These are phyloP conservation scores for Candida ortonii DNA, from an alignment of 805 yeast genomes.

Conservation along the genomic window DNA sequence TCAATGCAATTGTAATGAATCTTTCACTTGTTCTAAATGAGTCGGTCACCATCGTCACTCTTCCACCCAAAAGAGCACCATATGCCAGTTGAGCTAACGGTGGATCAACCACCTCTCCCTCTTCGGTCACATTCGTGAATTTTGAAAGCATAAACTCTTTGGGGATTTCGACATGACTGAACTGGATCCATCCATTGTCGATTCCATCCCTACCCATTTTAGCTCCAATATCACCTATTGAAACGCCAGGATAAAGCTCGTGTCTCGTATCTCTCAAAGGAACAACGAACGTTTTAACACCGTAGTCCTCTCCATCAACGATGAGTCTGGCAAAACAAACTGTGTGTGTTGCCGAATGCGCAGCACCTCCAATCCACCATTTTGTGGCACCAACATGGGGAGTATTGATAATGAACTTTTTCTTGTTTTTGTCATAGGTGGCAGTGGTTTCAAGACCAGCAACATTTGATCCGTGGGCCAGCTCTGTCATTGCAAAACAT, in stretches of 20 bases:
- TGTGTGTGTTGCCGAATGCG: conserved; percentile 87
- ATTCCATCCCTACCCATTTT: conserved; percentile 97
- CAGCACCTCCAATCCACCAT: conserved; percentile 99
- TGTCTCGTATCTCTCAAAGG: conserved; percentile 79
- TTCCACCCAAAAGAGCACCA: conserved; percentile 82
- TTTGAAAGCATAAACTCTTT: conserved; percentile 78
- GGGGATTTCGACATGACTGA: conserved; percentile 79
- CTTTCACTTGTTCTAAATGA: conserved; percentile 79
- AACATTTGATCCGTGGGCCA: conserved; percentile 92
- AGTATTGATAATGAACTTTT: conserved; percentile 74
- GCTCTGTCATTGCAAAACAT: conserved; percentile 90
- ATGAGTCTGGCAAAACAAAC: conserved; percentile 82
- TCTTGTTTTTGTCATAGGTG: conserved; percentile 60
- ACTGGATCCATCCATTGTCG: conserved; percentile 97
- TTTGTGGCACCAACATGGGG: conserved; percentile 92
- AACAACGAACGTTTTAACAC: conserved; percentile 89
- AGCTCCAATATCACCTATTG: conserved; percentile 89
- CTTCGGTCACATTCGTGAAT: conserved; percentile 65
- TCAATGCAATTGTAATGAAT: conserved; percentile 75
- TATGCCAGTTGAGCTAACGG: conserved; percentile 87
- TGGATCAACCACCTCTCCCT: conserved; percentile 71
- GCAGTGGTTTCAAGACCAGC: conserved; percentile 95
- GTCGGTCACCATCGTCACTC: conserved; percentile 87
- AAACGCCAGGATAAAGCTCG: conserved; percentile 71
- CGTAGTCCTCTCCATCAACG: conserved; percentile 81